Base-by-base conservation (phyloP, 1,284 basidiomycete genomes). In the Omphalotus olearius region DNA sequence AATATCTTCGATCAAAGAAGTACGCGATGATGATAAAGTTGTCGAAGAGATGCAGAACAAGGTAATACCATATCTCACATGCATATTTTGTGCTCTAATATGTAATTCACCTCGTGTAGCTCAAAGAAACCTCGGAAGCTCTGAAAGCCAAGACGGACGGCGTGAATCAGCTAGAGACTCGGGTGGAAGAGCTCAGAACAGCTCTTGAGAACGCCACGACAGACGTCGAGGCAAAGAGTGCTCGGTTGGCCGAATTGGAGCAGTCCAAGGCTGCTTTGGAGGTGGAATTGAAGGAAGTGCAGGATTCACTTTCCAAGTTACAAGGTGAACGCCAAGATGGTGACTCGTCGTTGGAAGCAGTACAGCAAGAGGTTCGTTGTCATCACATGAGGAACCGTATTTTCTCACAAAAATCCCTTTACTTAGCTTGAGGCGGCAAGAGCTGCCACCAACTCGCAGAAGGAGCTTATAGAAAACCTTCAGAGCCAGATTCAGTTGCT, bases 1-100 rank as follows among this genome's bases (percentile, higher is more conserved):
- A 3, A 80, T 89, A 45, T 77, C 84, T 11, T 86, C 87, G 3
- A 81, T 89, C 53, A 78, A 72, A 54, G 88, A 88, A 59, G 71
- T 84, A 10, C 51, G 45, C 18, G 79, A 76, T 57, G 83, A 82
- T 57, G 82, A 83, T 57, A 78, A 78, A 59, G 73, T 66, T 14
- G 57, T 80, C 20, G 74, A 77, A 50, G 83, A 81, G 49, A 59
- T 88, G 18, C 81, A 85, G 63, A 68, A 62, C 50, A 82, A 88
- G 77, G 87, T 80, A 60, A 45, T 68, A 35, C 59, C 48, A 30
- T 45, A 23, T 41, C 2, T 50, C 43, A 42, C 38, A 20, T 39
- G 26, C 49, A 54, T 56, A 33, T 53, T 47, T 18, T 45, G n/a
- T 41, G 39, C 51, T 50, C 60, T 35, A 61, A 52, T 39, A 53